Base-by-base conservation (phyloP, 1,284 basidiomycete genomes). In the Sporisorium iseilematis-ciliati region DNA sequence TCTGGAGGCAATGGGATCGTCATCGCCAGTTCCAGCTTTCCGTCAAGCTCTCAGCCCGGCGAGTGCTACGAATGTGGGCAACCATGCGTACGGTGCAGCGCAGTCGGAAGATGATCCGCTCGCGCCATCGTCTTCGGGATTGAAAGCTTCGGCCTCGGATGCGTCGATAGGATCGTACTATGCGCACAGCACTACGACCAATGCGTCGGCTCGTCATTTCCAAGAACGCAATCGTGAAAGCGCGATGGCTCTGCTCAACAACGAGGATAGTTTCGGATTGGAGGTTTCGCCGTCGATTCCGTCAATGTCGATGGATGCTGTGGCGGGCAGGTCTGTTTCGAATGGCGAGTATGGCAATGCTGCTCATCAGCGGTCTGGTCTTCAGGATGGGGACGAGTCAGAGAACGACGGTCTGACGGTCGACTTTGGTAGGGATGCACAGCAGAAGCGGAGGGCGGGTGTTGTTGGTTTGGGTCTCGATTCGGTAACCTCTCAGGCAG, bases 151-250 rank as follows among this genome's bases (percentile, higher is more conserved):
- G 6, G 68, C 71, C 1, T 74, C 71, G 6, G 60, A 50, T 12
- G 61, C 55, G 7, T 74, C 71, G 1, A 42, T 74, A 11, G 46
- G 61, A 7, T 74, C 71, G 2, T 43, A 58, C 6, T 74, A 74
- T 26, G 70, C 70, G 10, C 64, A 58, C 23, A 73, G 70, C 61
- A 72, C 49, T 11, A 50, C 54, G 4, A 65, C 68, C 29, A 57
- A 51, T 21, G 59, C 69, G 7, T 62, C 69, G 1, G 65, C 71
- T 7, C 57, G 33, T 20, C 65, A 74, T 42, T 43, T 60, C 25
- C 53, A 62, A 23, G 61, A 74, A 25, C 65, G 71, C 43, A 61
- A 74, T 25, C 61, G 65, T 14, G 71, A 74, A 38, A 74, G 71
- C 26, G 57, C 54, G 7, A 68, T 68, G 61, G 71, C 71, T 6